phyloP scores from a whole-genome alignment of 192 early-diverging fungal genomes.

The Rhizophagus sp. region DNA sequence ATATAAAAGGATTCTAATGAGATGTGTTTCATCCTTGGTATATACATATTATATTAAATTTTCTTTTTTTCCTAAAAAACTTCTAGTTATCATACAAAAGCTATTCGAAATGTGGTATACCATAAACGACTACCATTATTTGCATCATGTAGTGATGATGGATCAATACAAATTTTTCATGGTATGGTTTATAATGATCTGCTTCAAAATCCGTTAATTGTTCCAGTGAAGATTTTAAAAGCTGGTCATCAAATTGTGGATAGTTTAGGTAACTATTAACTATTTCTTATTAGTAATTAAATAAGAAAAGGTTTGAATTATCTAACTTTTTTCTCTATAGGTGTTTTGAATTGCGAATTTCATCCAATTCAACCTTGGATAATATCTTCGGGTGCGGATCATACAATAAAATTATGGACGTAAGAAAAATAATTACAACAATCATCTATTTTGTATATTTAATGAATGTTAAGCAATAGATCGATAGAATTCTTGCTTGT shows the following conservation, averaged over 20 bases:
- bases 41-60: neutral
- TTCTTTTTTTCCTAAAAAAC: neutral
- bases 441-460: too few species aligned
- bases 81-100: slow-evolving; percentile 77
- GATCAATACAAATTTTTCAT: slow-evolving; percentile 94
- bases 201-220: slow-evolving; percentile 95
- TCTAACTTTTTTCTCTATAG: slow-evolving; percentile 37
- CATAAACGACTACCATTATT: slow-evolving; percentile 91
- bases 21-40: neutral
- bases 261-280: slow-evolving; percentile 57
- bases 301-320: neutral
- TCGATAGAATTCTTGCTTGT: too few species aligned
- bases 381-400: slow-evolving; percentile 89
- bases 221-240: slow-evolving; percentile 93
- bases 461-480: too few species aligned
- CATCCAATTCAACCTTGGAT: slow-evolving; percentile 99
- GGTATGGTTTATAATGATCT: slow-evolving; percentile 98
- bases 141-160: slow-evolving; percentile 91
- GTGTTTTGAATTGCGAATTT: slow-evolving; percentile 82
- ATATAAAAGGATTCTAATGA: too few species aligned
- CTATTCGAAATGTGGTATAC: slow-evolving; percentile 85
- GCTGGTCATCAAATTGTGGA: slow-evolving; percentile 73
- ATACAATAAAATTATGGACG: slow-evolving; percentile 85
- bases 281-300: neutral
- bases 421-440: slow-evolving; percentile 35